phyloP scores from a whole-genome alignment of 805 yeast genomes.

The Metschnikowia kunwiensis region DNA sequence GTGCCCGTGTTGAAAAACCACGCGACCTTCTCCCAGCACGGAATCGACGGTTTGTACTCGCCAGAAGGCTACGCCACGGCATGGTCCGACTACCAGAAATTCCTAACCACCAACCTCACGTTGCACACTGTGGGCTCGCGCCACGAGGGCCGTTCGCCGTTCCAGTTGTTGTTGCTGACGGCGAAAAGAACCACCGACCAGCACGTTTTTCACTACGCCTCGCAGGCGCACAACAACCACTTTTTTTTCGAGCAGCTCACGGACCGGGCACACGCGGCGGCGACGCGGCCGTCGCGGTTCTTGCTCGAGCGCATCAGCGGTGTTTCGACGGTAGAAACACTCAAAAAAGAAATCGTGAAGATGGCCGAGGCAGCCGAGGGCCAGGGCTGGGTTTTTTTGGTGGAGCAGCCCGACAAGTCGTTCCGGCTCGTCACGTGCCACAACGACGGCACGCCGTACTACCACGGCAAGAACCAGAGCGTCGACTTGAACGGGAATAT shows the following conservation, averaged over 20 bases:
- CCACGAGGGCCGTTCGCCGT: slow-evolving; percentile 71
- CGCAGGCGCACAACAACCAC: slow-evolving; percentile 91
- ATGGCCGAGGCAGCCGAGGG: slow-evolving; percentile 55
- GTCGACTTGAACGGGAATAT: slow-evolving; percentile 76
- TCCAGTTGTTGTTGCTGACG: slow-evolving; percentile 64
- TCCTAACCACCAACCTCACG: slow-evolving; percentile 56
- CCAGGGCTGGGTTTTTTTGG: slow-evolving; percentile 74
- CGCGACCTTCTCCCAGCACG: slow-evolving; percentile 38
- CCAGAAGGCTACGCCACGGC: slow-evolving; percentile 64
- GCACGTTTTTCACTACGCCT: slow-evolving; percentile 78
- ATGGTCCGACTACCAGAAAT: slow-evolving; percentile 80
- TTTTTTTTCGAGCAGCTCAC: slow-evolving; percentile 69
- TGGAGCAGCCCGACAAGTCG: slow-evolving; percentile 61
- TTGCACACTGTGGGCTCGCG: slow-evolving; percentile 73
- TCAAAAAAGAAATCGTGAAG: slow-evolving; percentile 48
- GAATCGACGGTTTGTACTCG: slow-evolving; percentile 65
- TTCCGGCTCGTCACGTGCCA: slow-evolving; percentile 53
- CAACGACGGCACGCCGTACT: slow-evolving; percentile 78
- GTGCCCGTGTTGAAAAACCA: slow-evolving; percentile 56
- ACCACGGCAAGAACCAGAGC: slow-evolving; percentile 63
- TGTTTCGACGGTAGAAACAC: slow-evolving; percentile 43
- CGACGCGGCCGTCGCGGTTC: slow-evolving; percentile 37
- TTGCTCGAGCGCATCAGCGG: slow-evolving; percentile 39
- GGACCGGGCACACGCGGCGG: slow-evolving; percentile 28
- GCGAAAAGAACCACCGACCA: slow-evolving; percentile 65